phyloP scores from a whole-genome alignment of 805 yeast species.

The Yarrowia alimentaria region DNA sequence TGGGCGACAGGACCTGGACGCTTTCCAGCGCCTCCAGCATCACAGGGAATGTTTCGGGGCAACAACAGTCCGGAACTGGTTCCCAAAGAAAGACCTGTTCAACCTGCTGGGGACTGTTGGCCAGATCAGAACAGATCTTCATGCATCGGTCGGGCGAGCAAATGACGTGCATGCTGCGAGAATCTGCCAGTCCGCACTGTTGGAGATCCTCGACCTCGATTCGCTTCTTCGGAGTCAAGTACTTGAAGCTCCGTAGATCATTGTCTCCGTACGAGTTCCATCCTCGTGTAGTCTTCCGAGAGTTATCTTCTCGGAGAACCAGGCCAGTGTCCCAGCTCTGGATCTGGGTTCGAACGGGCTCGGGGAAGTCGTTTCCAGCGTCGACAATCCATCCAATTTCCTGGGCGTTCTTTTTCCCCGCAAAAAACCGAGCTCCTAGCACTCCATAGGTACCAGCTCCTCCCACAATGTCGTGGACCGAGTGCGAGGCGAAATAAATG shows the following conservation, averaged over 20 bases:
- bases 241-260: conserved; percentile 61
- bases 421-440: conserved; percentile 63
- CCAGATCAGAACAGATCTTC: conserved; percentile 46
- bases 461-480: conserved; percentile 61
- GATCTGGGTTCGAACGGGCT: conserved; percentile 45
- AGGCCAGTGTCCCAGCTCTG: conserved; percentile 62
- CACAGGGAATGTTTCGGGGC: conserved; percentile 47
- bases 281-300: conserved; percentile 73
- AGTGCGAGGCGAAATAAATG: conserved; percentile 52
- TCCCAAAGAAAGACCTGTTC: conserved; percentile 67
- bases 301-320: conserved; percentile 50
- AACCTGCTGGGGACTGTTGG: conserved; percentile 29
- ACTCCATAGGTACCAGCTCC: conserved; percentile 88
- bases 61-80: conserved; percentile 79
- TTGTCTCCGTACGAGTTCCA: conserved; percentile 68
- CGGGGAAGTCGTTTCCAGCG: conserved; percentile 75
- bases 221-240: conserved; percentile 59
- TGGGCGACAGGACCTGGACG: conserved; percentile 73
- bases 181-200: conserved; percentile 29
- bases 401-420: conserved; percentile 42
- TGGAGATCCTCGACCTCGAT: conserved; percentile 57
- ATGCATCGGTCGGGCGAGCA: conserved; percentile 66
- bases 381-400: conserved; percentile 71
- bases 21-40: conserved; percentile 44
- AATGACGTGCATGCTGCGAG: conserved; percentile 55